These are phyloP conservation scores for Boletus bicolor DNA, from an alignment of 768 basidiomycete genomes.

Conservation along the genomic window DNA sequence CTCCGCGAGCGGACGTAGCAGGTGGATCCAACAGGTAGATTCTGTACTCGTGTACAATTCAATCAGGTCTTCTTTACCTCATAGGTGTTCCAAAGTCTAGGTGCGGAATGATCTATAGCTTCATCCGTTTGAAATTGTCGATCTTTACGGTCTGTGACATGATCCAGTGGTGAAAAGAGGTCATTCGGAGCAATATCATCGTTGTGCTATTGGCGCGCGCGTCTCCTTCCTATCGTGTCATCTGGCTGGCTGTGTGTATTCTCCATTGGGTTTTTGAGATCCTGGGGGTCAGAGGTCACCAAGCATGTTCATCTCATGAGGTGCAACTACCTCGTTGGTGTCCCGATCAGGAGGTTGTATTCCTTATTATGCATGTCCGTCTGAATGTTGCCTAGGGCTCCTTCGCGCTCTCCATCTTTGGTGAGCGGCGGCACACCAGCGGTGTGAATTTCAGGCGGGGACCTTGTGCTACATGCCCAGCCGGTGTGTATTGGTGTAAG, in stretches of 20 bases:
- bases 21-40: slow-evolving; percentile 12
- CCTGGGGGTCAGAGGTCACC: slow-evolving; percentile 1
- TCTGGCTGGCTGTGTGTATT: slow-evolving; percentile 28
- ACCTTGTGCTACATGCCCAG: neutral
- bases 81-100: slow-evolving; percentile 1
- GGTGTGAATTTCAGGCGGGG: neutral
- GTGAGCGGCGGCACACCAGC: neutral
- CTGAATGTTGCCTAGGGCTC: neutral
- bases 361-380: neutral
- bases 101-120: slow-evolving; percentile 7
- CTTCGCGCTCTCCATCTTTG: neutral
- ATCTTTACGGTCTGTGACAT: slow-evolving; percentile 13
- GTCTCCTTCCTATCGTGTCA: slow-evolving; percentile 10
- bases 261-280: slow-evolving; percentile 21
- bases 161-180: slow-evolving; percentile 1
- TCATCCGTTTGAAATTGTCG: slow-evolving; percentile 18
- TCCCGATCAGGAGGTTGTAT: neutral
- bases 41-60: neutral
- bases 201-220: neutral
- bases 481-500: slow-evolving; percentile 1
- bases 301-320: slow-evolving; percentile 17
- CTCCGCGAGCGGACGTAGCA: slow-evolving; percentile 11
- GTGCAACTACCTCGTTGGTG: slow-evolving; percentile 13
- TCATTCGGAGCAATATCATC: slow-evolving; percentile 6
- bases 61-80: neutral